phyloP scores from a whole-genome alignment of 768 basidiomycete species.

The Psilocybe cubensis region DNA sequence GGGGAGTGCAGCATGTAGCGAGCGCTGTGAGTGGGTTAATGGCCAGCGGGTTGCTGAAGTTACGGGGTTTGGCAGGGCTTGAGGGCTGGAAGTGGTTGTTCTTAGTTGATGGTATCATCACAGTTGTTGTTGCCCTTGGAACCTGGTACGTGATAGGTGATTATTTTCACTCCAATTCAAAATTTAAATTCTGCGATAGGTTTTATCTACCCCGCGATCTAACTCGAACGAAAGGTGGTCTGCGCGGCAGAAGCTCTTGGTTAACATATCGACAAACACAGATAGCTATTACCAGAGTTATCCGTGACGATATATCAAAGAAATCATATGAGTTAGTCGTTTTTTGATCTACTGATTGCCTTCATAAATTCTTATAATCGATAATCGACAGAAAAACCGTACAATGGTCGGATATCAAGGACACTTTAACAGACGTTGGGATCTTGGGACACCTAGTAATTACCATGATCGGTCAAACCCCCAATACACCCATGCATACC shows the following conservation, averaged over 20 bases:
- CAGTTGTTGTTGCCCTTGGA: constrained; percentile 32
- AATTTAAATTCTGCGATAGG: constrained; percentile 22
- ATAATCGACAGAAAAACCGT: constrained; percentile 31
- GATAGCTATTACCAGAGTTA: constrained; percentile 39
- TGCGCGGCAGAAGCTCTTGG: constrained; percentile 39
- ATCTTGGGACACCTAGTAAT: constrained; percentile 40
- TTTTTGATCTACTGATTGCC: neutral
- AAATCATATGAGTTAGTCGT: constrained; percentile 37
- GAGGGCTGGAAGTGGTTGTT: constrained; percentile 48
- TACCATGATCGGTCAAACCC: constrained; percentile 38
- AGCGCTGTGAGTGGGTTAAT: constrained; percentile 44
- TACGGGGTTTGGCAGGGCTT: constrained; percentile 36
- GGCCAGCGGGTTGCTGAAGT: constrained; percentile 41
- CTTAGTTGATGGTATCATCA: constrained; percentile 42
- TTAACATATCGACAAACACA: constrained; percentile 35
- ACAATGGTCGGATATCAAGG: constrained; percentile 37
- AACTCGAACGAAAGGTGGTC: constrained; percentile 30
- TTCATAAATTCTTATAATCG: neutral
- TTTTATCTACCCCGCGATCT: constrained; percentile 39
- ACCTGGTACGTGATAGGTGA: constrained; percentile 29
- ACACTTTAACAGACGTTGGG: constrained; percentile 38
- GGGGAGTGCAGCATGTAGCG: constrained; percentile 41
- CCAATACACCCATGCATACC: constrained; percentile 37
- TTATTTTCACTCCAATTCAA: neutral
- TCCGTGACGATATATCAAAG: constrained; percentile 42